Percentiles rank a stretch among this genome's conserved stretches.
These are phyloP conservation scores for Microcyclospora pomicola DNA, from an alignment of 2,329 filamentous ascomycete genomes.

Conservation along the genomic window DNA sequence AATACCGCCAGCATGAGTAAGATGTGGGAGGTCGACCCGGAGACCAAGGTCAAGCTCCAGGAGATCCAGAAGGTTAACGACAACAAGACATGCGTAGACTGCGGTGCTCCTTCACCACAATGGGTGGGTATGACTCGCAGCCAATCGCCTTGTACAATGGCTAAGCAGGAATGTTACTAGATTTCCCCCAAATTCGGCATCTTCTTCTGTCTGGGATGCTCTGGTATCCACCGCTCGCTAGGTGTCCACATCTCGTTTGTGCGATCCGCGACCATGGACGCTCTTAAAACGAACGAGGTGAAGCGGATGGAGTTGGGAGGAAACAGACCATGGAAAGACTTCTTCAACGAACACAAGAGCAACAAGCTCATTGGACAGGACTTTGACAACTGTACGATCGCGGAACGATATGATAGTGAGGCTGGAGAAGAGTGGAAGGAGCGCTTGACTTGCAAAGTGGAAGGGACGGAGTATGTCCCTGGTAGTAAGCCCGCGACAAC, in stretches of 20 bases:
- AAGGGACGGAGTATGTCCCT: slow-evolving; percentile 73
- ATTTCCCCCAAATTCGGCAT: slow-evolving; percentile 89
- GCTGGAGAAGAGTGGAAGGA: slow-evolving; percentile 95
- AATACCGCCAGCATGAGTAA: slow-evolving; percentile 38
- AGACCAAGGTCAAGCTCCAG: slow-evolving; percentile 89
- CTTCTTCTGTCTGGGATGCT: slow-evolving; percentile 96
- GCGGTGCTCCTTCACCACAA: slow-evolving; percentile 88
- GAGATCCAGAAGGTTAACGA: slow-evolving; percentile 80
- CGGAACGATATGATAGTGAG: slow-evolving; percentile 78
- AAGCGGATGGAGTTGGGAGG: slow-evolving; percentile 86
- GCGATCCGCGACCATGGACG: slow-evolving; percentile 95
- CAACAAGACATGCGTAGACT: slow-evolving; percentile 90
- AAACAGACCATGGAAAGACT: slow-evolving; percentile 73
- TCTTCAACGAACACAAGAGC: slow-evolving; percentile 53
- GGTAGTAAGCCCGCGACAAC: slow-evolving; percentile 7
- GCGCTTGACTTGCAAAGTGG: slow-evolving; percentile 71
- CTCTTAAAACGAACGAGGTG: slow-evolving; percentile 87
- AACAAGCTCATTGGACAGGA: slow-evolving; percentile 34
- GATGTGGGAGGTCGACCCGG: slow-evolving; percentile 98
- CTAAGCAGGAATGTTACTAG: slow-evolving; percentile 23
- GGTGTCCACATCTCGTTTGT: slow-evolving; percentile 99
- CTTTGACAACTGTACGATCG: slow-evolving; percentile 80
- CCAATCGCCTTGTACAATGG: slow-evolving; percentile 2
- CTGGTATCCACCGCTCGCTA: slow-evolving; percentile 83
- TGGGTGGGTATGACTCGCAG: slow-evolving; percentile 51